Percentiles rank a stretch among this genome's conserved stretches.
Conservation (phyloP, 768 basidiomycete genomes). For the Kwoniella newhampshirensis region DNA sequence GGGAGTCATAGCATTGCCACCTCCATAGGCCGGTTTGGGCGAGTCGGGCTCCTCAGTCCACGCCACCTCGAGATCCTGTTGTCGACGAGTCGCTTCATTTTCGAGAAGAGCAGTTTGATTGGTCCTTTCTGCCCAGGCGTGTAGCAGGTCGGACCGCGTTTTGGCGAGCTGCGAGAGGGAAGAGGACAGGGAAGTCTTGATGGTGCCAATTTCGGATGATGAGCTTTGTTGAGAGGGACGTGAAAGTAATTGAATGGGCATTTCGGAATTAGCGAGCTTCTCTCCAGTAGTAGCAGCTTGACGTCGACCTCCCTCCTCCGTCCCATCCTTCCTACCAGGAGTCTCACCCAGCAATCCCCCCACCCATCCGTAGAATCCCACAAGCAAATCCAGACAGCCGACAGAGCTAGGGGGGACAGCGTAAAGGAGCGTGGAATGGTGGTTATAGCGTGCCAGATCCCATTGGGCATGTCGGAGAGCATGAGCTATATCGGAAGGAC, state of each 20-base stretch:
- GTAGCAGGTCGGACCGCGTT: conserved; percentile 27
- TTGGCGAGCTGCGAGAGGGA: conserved; percentile 26
- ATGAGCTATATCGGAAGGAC: conserved; percentile 32
- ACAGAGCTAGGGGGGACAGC: conserved; percentile 45
- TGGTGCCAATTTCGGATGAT: background rate
- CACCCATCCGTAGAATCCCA: conserved; percentile 41
- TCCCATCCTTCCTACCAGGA: conserved; percentile 7
- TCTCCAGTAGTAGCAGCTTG: background rate
- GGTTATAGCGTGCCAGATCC: conserved; percentile 38
- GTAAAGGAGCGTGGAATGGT: conserved; percentile 45
- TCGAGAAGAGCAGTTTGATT: conserved; percentile 32
- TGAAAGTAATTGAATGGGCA: conserved; percentile 5
- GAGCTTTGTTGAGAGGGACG: background rate
- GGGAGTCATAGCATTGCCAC: conserved; percentile 11
- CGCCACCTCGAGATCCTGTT: conserved; percentile 12
- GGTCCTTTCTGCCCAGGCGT: conserved; percentile 36
- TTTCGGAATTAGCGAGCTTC: conserved; percentile 3
- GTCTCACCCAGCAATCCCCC: conserved; percentile 35
- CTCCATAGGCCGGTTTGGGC: background rate
- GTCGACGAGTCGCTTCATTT: conserved; percentile 16
- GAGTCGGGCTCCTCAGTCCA: conserved; percentile 3
- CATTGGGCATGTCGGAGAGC: conserved; percentile 38
- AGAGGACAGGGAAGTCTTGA: conserved; percentile 25
- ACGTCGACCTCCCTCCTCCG: conserved; percentile 5
- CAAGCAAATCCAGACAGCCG: conserved; percentile 40